Evolutionary conservation across 2,329 filamentous ascomycete genomes (phyloP), one percentile per base, ranked within the genome.

Genomic region (Stachybotrys chlorohalonatus): DNA sequence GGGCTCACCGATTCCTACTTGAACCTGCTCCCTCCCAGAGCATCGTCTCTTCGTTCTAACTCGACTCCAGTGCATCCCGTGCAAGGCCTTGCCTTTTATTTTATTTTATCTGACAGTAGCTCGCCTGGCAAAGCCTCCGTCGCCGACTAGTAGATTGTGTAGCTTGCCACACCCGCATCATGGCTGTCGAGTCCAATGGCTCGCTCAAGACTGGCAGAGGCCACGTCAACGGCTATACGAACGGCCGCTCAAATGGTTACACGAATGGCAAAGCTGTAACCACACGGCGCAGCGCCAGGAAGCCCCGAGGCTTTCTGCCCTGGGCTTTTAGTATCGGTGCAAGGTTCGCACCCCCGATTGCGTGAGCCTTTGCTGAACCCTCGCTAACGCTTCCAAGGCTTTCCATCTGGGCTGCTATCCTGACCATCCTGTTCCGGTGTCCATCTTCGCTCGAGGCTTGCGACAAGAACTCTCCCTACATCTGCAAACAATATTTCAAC

Each of bases 401-500:
- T 49, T 70, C 86, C 55, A 87, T 90, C 17, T 99, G 93, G 93
- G 95, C 94, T 68, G 80, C 85, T 42, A 84, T 97, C 59, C 70
- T 91, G 57, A 94, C 88, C 30, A 75, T 94, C 54, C 72, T 93
- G 56, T 88, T 99, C 68, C 83, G 86, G 57, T 99, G 93, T 69
- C 93, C 93, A 11, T 76, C 84, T 3, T 83, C 82, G 8, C 72
- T 86, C 57, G 80, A 85, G 31, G 79, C 83, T 31, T 82, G 94
- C 64, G 81, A 83, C 63, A 82, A 87, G 31, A 73, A 78, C 32
- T 89, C 90, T 1, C 89, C 92, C 1, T 79, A 75, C 59, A 81
- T 97, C 58, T 99, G 94, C 80, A 86, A 86, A 65, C 86, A 89
- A 9, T 96, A 96, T 79, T 79, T 87, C 74, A 72, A 84, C 73